These are phyloP conservation scores for Corynespora cassiicola DNA, from an alignment of 2,329 filamentous ascomycete species.

Conservation along the genomic window DNA sequence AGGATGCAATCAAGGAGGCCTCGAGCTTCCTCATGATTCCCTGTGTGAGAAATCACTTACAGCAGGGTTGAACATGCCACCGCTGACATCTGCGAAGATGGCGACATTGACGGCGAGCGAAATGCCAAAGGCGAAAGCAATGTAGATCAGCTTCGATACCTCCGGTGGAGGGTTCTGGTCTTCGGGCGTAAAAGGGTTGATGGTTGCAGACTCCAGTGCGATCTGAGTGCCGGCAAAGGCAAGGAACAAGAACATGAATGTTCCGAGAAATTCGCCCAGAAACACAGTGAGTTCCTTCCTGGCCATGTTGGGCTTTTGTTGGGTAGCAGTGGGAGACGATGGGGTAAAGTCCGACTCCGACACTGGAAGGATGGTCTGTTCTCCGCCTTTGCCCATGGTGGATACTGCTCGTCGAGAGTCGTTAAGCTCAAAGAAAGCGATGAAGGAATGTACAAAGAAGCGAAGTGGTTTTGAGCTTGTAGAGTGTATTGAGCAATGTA, in stretches of 20 bases:
- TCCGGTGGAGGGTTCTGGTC: conserved; percentile 15
- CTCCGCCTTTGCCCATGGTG: no score
- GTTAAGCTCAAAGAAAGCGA: no score
- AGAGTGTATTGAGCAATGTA: no score
- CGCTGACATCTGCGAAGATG: conserved; percentile 44
- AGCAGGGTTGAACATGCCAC: conserved; percentile 35
- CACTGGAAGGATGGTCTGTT: not conserved
- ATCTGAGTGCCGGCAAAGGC: conserved; percentile 51
- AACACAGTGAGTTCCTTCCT: conserved; percentile 27
- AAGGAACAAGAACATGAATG: conserved; percentile 52
- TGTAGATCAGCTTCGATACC: conserved; percentile 42
- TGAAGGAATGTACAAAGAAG: no score
- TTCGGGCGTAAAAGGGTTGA: conserved; percentile 38
- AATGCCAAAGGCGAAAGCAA: conserved; percentile 41
- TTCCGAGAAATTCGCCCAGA: conserved; percentile 53
- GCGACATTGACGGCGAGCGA: conserved; percentile 44
- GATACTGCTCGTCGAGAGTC: no score
- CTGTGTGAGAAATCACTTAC: conserved; percentile 34
- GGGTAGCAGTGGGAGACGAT: no score
- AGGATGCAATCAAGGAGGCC: no score
- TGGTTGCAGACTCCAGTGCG: conserved; percentile 49
- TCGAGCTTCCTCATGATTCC: no score
- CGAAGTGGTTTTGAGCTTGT: no score
- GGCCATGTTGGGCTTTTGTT: not conserved
- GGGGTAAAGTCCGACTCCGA: no score